These are phyloP conservation scores for Magnolia officinalis DNA, from an alignment of 164 flowering plant genomes.

Conservation along the genomic window DNA sequence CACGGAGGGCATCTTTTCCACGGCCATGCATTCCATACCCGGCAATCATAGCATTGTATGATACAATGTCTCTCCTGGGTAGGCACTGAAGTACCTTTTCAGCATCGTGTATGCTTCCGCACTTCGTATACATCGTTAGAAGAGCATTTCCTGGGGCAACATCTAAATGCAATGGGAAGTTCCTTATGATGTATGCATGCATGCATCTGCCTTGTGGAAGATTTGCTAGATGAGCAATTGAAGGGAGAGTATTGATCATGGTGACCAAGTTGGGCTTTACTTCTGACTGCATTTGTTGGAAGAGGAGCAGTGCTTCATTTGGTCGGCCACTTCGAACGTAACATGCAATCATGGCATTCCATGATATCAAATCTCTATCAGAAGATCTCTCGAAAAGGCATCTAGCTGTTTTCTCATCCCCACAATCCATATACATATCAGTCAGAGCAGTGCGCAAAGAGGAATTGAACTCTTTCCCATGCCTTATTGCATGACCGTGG, in stretches of 20 bases:
- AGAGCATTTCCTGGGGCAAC: slow-evolving; percentile 41
- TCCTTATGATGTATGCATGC: slow-evolving; percentile 41
- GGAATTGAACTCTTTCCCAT: slow-evolving; percentile 28
- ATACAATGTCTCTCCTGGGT: slow-evolving; percentile 30
- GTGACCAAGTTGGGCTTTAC: slow-evolving; percentile 43
- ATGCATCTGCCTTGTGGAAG: slow-evolving; percentile 44
- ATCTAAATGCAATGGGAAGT: slow-evolving; percentile 16
- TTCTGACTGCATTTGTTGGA: slow-evolving; percentile 39
- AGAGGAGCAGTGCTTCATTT: slow-evolving; percentile 34
- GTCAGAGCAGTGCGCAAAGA: slow-evolving; percentile 45
- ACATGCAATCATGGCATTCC: slow-evolving; percentile 58
- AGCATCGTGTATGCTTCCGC: slow-evolving; percentile 44
- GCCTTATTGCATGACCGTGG: slow-evolving; percentile 44
- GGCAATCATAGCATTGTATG: slow-evolving; percentile 61
- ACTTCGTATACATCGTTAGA: slow-evolving; percentile 57
- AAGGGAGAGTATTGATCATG: slow-evolving; percentile 38
- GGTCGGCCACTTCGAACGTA: slow-evolving; percentile 33
- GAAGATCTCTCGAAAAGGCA: slow-evolving; percentile 38
- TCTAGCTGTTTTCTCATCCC: slow-evolving; percentile 33
- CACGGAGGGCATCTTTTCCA: slow-evolving; percentile 36
- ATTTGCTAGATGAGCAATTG: slow-evolving; percentile 34
- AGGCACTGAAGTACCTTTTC: slow-evolving; percentile 32
- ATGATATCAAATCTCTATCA: slow-evolving; percentile 46
- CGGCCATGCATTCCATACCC: slow-evolving; percentile 56
- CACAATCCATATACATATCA: slow-evolving; percentile 56